Evolutionary conservation across 1,284 basidiomycete genomes (phyloP), one percentile per base, ranked within the genome.

Genomic region (Hymenochaete sp.): DNA sequence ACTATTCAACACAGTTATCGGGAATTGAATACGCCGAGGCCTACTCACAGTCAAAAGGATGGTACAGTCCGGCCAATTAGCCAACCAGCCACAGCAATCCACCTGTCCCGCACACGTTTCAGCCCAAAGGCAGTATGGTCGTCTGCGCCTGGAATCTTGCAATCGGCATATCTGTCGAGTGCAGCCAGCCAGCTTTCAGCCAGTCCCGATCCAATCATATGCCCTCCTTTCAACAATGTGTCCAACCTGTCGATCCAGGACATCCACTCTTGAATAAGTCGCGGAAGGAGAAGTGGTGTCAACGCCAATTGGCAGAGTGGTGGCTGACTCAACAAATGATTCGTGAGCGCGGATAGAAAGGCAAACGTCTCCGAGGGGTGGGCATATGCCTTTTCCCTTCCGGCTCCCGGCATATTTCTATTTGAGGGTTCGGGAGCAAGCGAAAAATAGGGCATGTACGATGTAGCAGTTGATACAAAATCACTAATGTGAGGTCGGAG

Each of bases 391-490:
- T 71, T 79, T 49, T 76, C 73, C 47, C 75, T 65, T 52, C 73
- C 70, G 25, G 73, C 57, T 10, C 62, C 58, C 8, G 67, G 62
- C 1, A 70, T 61, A 45, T 69, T 65, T 21, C 67, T 65, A 50
- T 59, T 54, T 54, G 68, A 41, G 51, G 44, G 38, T 49, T 52
- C 45, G 57, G 54, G 22, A 14, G 71, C 58, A 53, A 73, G 77
- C 16, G 84, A 82, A 59, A 89, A 89, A 60, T 89, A 89, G 1
- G 83, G 83, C 38, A 89, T 73, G 57, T 88, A 89, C 6, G 86
- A 80, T 56, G 76, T 71, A 59, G 75, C 82, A 13, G 80, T 73
- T 2, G 84, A 72, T 25, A 81, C 75, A 52, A 86, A 89, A 42
- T 87, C 84, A 42, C 71, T 65, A 43, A 87, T 77, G 57, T 80